A percentile compares a stretch with the other conserved stretches of the same genome.
These are phyloP conservation scores for Coemansia guatemalensis DNA, from an alignment of 192 early-diverging fungal species.

Conservation along the genomic window DNA sequence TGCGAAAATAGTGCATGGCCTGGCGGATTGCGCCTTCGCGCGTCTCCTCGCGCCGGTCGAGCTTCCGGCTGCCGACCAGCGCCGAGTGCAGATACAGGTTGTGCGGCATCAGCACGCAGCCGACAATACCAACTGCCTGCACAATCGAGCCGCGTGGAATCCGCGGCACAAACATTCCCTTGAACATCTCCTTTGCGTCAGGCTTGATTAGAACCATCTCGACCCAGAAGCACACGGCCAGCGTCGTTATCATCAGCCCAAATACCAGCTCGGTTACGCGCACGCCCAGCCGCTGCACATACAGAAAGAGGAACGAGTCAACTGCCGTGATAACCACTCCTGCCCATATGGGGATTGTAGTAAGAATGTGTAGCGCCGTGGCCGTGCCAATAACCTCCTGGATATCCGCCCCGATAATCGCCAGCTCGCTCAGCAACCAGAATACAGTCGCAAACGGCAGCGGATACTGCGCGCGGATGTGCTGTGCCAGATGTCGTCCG, in stretches of 20 bases:
- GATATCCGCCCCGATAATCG: conserved; percentile 71
- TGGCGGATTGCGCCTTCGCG: conserved; percentile 63
- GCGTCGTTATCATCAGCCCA: conserved; percentile 66
- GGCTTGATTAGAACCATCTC: conserved; percentile 67
- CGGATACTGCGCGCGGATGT: conserved; percentile 55
- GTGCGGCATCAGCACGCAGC: conserved; percentile 85
- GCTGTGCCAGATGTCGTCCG: conserved; percentile 64
- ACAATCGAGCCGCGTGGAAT: conserved; percentile 60
- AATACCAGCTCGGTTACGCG: conserved; percentile 76
- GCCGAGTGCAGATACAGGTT: conserved; percentile 87
- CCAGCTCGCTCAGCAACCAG: conserved; percentile 64
- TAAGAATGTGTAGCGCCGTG: conserved; percentile 81
- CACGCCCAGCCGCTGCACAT: conserved; percentile 62
- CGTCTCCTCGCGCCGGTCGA: conserved; percentile 45
- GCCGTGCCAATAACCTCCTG: conserved; percentile 88
- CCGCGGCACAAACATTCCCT: conserved; percentile 61
- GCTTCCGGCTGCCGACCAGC: conserved; percentile 67
- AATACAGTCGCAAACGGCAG: conserved; percentile 50
- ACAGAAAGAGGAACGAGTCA: conserved; percentile 81
- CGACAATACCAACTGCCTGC: conserved; percentile 69
- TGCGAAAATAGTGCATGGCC: conserved; percentile 68
- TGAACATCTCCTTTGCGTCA: conserved; percentile 51
- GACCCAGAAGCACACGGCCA: conserved; percentile 77
- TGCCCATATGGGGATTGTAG: conserved; percentile 65
- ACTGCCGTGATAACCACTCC: conserved; percentile 80